Conservation (phyloP, 2,329 filamentous ascomycete genomes). For the Aspergillus sp. region DNA sequence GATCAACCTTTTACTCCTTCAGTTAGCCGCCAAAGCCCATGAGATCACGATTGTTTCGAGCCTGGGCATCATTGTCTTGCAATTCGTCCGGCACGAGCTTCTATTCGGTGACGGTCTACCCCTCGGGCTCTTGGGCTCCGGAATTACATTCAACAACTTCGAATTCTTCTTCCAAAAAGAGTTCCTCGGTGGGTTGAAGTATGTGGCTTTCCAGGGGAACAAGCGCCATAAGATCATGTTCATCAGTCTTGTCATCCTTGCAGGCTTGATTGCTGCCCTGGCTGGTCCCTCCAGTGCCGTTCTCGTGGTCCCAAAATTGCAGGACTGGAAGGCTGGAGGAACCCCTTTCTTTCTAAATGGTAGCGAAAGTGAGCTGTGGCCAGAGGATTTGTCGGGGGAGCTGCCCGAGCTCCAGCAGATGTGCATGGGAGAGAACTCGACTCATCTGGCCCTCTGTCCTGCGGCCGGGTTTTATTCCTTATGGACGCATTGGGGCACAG, state of each 20-base stretch:
- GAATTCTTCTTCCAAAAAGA: constrained; percentile 9
- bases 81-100: constrained; percentile 8
- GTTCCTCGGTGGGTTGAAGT: constrained; percentile 3
- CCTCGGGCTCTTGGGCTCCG: constrained; percentile 3
- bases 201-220: not conserved
- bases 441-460: constrained; percentile 1
- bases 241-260: not conserved
- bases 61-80: constrained; percentile 2
- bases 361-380: not conserved
- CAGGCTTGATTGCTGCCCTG: constrained; percentile 2
- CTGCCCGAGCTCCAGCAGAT: not conserved
- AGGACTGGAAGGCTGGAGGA: constrained; percentile 6
- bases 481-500: constrained; percentile 6
- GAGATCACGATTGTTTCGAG: constrained; percentile 7
- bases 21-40: constrained; percentile 9
- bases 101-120: constrained; percentile 8
- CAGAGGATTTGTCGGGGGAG: not conserved
- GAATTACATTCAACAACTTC: constrained; percentile 7
- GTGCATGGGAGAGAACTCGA: not conserved
- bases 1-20: constrained; percentile 8
- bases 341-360: constrained; percentile 3
- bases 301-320: constrained; percentile 4
- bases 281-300: constrained; percentile 7
- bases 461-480: constrained; percentile 4
- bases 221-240: constrained; percentile 2